A percentile compares a stretch with the other conserved stretches of the same genome.
Evolutionary conservation across 495 filamentous ascomycete species (phyloP).

Genomic region (Acidomyces sp.): DNA sequence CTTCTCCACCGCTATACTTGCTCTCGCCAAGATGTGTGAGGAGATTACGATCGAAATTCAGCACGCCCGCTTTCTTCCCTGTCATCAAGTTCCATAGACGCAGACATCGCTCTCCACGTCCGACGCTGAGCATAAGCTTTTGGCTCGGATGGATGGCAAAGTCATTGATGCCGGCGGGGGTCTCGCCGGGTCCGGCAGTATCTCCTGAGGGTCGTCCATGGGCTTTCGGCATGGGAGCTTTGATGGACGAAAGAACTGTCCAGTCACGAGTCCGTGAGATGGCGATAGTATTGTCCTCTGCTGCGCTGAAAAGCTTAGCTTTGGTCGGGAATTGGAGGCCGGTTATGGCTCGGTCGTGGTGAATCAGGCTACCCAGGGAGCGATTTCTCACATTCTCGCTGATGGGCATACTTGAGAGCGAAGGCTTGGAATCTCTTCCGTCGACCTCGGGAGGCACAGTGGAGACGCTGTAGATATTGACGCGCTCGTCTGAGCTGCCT

Average conservation of each 20-base stretch:
- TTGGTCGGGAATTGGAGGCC: conserved; percentile 70
- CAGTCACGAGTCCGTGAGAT: conserved; percentile 81
- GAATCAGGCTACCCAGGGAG: conserved; percentile 72
- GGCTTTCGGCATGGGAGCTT: conserved; percentile 73
- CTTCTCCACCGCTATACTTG: conserved; percentile 67
- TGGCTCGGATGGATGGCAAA: conserved; percentile 91
- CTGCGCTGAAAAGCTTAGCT: conserved; percentile 69
- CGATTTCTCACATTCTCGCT: conserved; percentile 74
- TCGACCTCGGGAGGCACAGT: conserved; percentile 43
- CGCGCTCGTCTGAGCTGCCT: conserved; percentile 80
- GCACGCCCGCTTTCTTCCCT: conserved; percentile 82
- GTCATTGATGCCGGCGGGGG: conserved; percentile 84
- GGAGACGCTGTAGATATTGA: conserved; percentile 88
- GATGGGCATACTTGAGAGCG: conserved; percentile 45
- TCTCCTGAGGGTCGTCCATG: conserved; percentile 78
- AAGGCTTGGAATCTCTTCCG: conserved; percentile 13
- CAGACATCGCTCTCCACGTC: conserved; percentile 79
- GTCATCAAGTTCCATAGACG: conserved; percentile 94
- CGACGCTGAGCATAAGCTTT: conserved; percentile 88
- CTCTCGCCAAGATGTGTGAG: conserved; percentile 60
- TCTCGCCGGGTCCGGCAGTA: conserved; percentile 68
- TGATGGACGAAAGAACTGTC: conserved; percentile 77
- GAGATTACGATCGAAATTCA: conserved; percentile 63
- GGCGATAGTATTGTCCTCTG: conserved; percentile 78
- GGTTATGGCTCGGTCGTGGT: conserved; percentile 72